Conservation (phyloP, 2,329 filamentous ascomycete genomes). For the Rhynchosporium secalis region DNA sequence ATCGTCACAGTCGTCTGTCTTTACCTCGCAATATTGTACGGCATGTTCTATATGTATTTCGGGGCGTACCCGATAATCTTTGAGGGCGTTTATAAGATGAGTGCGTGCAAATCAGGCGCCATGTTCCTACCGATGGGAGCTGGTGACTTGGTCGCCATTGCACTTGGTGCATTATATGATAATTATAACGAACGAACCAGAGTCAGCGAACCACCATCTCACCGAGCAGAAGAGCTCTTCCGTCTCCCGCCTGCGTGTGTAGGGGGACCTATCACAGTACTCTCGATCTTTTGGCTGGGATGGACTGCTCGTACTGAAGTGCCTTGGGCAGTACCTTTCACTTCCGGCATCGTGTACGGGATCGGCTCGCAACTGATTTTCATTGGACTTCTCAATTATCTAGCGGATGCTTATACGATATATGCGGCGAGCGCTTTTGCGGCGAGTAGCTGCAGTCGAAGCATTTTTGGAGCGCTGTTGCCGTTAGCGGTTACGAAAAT, state of each 20-base stretch:
- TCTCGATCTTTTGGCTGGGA: slow-evolving; percentile 62
- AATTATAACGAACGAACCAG: slow-evolving; percentile 54
- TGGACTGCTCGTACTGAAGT: slow-evolving; percentile 37
- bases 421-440: slow-evolving; percentile 76
- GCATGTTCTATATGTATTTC: slow-evolving; percentile 53
- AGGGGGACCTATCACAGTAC: slow-evolving; percentile 63
- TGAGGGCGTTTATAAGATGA: slow-evolving; percentile 71
- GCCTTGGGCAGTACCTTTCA: slow-evolving; percentile 6
- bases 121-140: slow-evolving; percentile 83
- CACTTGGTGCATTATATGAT: slow-evolving; percentile 68
- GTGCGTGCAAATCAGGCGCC: slow-evolving; percentile 68
- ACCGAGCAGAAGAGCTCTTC: slow-evolving; percentile 62
- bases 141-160: slow-evolving; percentile 59
- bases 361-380: slow-evolving; percentile 12
- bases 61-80: slow-evolving; percentile 62
- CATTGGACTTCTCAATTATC: slow-evolving; percentile 62
- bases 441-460: slow-evolving; percentile 69
- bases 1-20: slow-evolving; percentile 80
- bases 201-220: slow-evolving; percentile 54
- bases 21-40: slow-evolving; percentile 81
- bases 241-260: slow-evolving; percentile 71
- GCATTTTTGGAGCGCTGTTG: slow-evolving; percentile 67
- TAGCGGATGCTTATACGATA: slow-evolving; percentile 68
- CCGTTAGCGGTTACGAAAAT: slow-evolving; percentile 65
- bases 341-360: slow-evolving; percentile 10